Percentiles rank a stretch among this genome's conserved stretches.
Conservation (phyloP, 345 rosid species). For the Acer yangbiense region DNA sequence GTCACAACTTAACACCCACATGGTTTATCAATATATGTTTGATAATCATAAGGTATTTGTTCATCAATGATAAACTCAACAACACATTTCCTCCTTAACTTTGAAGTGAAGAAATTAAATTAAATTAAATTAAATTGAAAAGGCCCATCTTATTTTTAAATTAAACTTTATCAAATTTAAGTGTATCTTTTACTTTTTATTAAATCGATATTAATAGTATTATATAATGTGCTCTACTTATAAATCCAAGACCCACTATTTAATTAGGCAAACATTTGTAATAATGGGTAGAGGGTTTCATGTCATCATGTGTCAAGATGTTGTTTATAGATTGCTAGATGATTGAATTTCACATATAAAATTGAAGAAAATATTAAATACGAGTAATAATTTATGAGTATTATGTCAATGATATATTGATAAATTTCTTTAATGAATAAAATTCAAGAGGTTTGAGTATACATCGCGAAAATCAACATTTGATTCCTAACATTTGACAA, state of each 20-base stretch:
- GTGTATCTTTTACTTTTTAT: background rate
- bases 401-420: no score
- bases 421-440: no score
- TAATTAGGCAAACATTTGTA: background rate
- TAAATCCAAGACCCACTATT: background rate
- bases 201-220: background rate
- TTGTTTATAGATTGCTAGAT: background rate
- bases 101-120: constrained; percentile 40
- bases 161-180: background rate
- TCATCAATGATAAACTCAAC: constrained; percentile 14
- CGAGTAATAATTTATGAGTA: background rate
- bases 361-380: no score
- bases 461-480: background rate
- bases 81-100: constrained; percentile 30
- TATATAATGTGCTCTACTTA: background rate
- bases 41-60: constrained; percentile 3
- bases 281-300: background rate
- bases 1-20: background rate
- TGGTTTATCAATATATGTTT: background rate
- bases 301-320: background rate
- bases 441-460: no score
- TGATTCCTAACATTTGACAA: background rate
- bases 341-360: background rate
- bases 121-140: background rate
- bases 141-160: background rate